Evolutionary conservation across 208 protist species (phyloP).

Genomic region (Novymonas esmeraldas): DNA sequence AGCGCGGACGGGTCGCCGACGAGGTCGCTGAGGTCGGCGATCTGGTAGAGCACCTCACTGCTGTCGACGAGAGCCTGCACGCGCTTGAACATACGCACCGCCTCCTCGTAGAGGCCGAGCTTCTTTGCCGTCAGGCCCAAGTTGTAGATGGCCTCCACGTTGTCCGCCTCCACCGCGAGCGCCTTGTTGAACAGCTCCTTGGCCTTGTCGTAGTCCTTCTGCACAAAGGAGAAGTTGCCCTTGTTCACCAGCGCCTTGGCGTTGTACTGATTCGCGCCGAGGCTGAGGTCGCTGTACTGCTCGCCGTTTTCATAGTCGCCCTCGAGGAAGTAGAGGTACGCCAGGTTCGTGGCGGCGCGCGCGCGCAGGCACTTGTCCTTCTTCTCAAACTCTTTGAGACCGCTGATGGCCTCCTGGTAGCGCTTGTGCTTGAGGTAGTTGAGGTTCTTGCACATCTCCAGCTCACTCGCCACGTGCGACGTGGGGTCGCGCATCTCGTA

Average conservation of each 20-base stretch:
- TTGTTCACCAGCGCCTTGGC: slow-evolving; percentile 97
- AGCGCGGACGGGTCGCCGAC: slow-evolving; percentile 64
- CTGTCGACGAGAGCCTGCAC: slow-evolving; percentile 93
- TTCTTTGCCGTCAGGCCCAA: slow-evolving; percentile 93
- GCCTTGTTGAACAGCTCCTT: slow-evolving; percentile 95
- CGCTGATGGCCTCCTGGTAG: slow-evolving; percentile 93
- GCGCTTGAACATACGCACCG: slow-evolving; percentile 95
- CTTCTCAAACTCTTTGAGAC: slow-evolving; percentile 96
- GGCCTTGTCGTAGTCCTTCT: slow-evolving; percentile 90
- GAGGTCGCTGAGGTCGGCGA: slow-evolving; percentile 93
- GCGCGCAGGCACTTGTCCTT: slow-evolving; percentile 92
- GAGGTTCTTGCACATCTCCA: slow-evolving; percentile 96
- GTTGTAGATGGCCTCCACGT: slow-evolving; percentile 98
- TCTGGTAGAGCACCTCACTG: slow-evolving; percentile 96
- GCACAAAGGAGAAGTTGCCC: slow-evolving; percentile 95
- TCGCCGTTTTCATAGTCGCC: slow-evolving; percentile 95
- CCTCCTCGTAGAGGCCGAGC: slow-evolving; percentile 91
- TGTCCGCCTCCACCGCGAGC: slow-evolving; percentile 96
- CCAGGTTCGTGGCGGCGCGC: slow-evolving; percentile 96
- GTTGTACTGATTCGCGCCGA: slow-evolving; percentile 96
- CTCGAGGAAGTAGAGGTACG: slow-evolving; percentile 98
- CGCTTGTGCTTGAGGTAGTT: slow-evolving; percentile 95
- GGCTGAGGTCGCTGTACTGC: slow-evolving; percentile 95
- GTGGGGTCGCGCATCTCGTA: slow-evolving; percentile 90
- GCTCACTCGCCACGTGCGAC: slow-evolving; percentile 91